Evolutionary conservation across 192 early-diverging fungal species (phyloP), one percentile per base, ranked within the genome.

Genomic region (Gamsiella multidivaricata): DNA sequence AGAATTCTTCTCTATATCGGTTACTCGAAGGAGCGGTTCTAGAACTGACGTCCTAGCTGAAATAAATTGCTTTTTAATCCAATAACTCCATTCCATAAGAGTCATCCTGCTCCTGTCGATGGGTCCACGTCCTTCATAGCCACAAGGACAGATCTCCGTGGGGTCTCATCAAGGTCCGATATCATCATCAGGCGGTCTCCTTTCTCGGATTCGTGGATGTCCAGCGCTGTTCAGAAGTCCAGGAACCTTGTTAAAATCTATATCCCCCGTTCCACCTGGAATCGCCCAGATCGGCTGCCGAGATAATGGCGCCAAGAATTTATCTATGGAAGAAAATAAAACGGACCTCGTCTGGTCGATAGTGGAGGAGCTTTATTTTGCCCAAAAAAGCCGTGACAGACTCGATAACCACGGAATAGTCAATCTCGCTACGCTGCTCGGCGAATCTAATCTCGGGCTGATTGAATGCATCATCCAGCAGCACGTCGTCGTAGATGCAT

Each of bases 1-100:
- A 66, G 1, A 37, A 39, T 8, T 28, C 39, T 10, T 31, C 4
- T 11, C 15, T 49, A 20, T 66, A 39, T 15, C 53, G 53, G 31
- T n/a, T 53, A 66, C 20, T 66, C 64, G 14, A 46, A 66, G 1
- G 64, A 66, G 20, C 56, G 56, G 42, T 66, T 56, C 22, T 56
- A 66, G 26, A 56, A 66, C 34, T 54, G 52, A 32, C 64, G 56
- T 23, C 54, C 64, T 5, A 56, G 22, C 2, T 54, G 39, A 11
- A 66, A 66, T 12, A 56, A 18, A 23, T 66, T 54, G 12, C 31
- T 42, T 47, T 42, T 54, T 3, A 39, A 41, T n/a, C 42, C 32
- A 10, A 18, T 12, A 11, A 43, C 17, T 3, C 41, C 52, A 26
- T 66, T 54, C 17, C 52, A 26, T 47, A 66, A 66, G 28, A 56